phyloP scores from a whole-genome alignment of 2,329 filamentous ascomycete genomes.

The Diaporthe australafricana region DNA sequence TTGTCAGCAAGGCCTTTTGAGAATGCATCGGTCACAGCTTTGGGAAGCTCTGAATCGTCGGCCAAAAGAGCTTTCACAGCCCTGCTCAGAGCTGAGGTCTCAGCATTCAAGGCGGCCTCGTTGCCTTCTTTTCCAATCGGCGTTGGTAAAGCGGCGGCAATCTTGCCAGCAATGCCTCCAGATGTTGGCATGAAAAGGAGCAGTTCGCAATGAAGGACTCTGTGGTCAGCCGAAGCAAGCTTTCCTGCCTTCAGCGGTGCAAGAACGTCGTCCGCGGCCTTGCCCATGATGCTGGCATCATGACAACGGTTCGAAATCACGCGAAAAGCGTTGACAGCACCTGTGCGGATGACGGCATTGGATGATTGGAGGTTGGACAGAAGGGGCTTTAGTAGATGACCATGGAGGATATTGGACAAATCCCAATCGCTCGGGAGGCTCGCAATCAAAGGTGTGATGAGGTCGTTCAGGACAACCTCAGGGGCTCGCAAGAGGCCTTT shows the following conservation, averaged over 20 bases:
- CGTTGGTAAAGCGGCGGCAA: slow-evolving; percentile 74
- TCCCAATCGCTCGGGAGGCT: slow-evolving; percentile 79
- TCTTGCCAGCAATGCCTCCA: slow-evolving; percentile 71
- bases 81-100: slow-evolving; percentile 77
- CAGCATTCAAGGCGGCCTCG: slow-evolving; percentile 81
- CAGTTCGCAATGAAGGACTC: slow-evolving; percentile 85
- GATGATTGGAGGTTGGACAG: slow-evolving; percentile 93
- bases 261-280: slow-evolving; percentile 82
- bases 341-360: slow-evolving; percentile 80
- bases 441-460: slow-evolving; percentile 78
- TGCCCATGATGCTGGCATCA: slow-evolving; percentile 69
- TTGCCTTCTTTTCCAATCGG: slow-evolving; percentile 88
- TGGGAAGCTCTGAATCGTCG: slow-evolving; percentile 71
- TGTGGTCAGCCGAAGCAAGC: slow-evolving; percentile 85
- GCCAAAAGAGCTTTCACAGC: slow-evolving; percentile 73
- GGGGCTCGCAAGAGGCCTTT: slow-evolving; percentile 90
- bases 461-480: slow-evolving; percentile 85
- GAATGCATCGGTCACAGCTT: slow-evolving; percentile 76
- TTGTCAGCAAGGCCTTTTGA: slow-evolving; percentile 89
- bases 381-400: slow-evolving; percentile 84
- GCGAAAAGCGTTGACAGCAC: slow-evolving; percentile 80
- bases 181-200: slow-evolving; percentile 74
- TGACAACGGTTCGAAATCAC: slow-evolving; percentile 72
- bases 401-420: slow-evolving; percentile 78
- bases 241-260: slow-evolving; percentile 86